Conservation (phyloP, 768 basidiomycete genomes). For the Hygrocybe punicea region DNA sequence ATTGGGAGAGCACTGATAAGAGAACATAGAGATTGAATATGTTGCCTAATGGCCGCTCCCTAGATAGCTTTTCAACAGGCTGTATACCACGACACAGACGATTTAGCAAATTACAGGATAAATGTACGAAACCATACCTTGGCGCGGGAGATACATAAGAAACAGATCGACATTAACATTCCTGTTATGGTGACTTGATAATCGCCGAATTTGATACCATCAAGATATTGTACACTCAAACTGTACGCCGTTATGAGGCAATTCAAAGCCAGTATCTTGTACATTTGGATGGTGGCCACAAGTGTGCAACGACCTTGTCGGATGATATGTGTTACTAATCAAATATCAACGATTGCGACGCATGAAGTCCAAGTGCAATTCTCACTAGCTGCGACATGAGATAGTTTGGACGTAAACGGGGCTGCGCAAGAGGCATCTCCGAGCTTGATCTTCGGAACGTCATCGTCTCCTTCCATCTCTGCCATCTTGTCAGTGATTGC, state of each 20-base stretch:
- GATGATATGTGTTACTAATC: slow-evolving; percentile 89
- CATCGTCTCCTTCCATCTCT: slow-evolving; percentile 91
- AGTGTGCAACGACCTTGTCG: slow-evolving; percentile 98
- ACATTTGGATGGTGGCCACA: slow-evolving; percentile 99
- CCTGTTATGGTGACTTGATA: slow-evolving; percentile 98
- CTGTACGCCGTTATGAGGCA: slow-evolving; percentile 99
- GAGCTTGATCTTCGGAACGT: slow-evolving; percentile 96
- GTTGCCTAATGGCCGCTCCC: slow-evolving; percentile 89
- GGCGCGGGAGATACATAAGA: slow-evolving; percentile 95
- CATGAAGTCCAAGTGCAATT: slow-evolving; percentile 12
- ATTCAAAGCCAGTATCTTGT: slow-evolving; percentile 97
- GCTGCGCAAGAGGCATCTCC: slow-evolving; percentile 99
- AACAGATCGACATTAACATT: slow-evolving; percentile 97
- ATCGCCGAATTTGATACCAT: slow-evolving; percentile 99
- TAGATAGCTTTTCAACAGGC: slow-evolving; percentile 95
- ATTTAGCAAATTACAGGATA: neutral
- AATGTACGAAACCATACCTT: slow-evolving; percentile 67
- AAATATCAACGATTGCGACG: neutral
- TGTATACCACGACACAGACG: slow-evolving; percentile 27
- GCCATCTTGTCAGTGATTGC: slow-evolving; percentile 82
- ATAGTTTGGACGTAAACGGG: slow-evolving; percentile 96
- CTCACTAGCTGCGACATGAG: slow-evolving; percentile 95
- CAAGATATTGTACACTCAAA: slow-evolving; percentile 93
- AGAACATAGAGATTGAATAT: slow-evolving; percentile 97
- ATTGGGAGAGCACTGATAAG: slow-evolving; percentile 87